Conservation (phyloP, 2,329 filamentous ascomycete genomes). For the Aspergillus costaricaensis region DNA sequence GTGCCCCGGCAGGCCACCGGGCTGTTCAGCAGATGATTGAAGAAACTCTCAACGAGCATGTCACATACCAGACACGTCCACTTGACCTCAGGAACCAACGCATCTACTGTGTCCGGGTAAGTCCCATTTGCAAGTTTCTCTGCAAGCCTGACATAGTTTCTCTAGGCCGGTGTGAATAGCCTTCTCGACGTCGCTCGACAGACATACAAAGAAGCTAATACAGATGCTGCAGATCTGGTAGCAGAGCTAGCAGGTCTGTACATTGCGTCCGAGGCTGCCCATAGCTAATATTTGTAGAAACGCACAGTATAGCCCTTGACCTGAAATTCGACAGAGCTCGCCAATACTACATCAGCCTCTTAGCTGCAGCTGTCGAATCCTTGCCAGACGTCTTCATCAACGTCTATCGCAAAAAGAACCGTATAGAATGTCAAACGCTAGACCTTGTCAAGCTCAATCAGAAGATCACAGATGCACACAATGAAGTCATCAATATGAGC, state of each 20-base stretch:
- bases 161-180: conserved; percentile 74
- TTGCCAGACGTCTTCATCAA: conserved; percentile 78
- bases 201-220: conserved; percentile 84
- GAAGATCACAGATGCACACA: conserved; percentile 75
- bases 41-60: conserved; percentile 75
- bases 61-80: conserved; percentile 73
- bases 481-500: conserved; percentile 80
- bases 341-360: conserved; percentile 76
- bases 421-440: conserved; percentile 84
- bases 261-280: fast-evolving
- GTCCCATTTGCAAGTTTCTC: background rate
- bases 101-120: conserved; percentile 80
- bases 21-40: conserved; percentile 67
- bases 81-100: conserved; percentile 87
- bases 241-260: conserved; percentile 64
- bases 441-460: conserved; percentile 78
- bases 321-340: conserved; percentile 76
- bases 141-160: conserved; percentile 22
- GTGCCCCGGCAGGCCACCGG: conserved; percentile 62
- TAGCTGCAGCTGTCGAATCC: conserved; percentile 60
- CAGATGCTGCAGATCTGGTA: conserved; percentile 73
- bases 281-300: conserved; percentile 46
- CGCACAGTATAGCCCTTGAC: conserved; percentile 61
- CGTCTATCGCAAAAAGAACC: conserved; percentile 68
- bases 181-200: conserved; percentile 85